phyloP scores from a whole-genome alignment of 2,329 filamentous ascomycete genomes.

The Fusarium sulawesiense region DNA sequence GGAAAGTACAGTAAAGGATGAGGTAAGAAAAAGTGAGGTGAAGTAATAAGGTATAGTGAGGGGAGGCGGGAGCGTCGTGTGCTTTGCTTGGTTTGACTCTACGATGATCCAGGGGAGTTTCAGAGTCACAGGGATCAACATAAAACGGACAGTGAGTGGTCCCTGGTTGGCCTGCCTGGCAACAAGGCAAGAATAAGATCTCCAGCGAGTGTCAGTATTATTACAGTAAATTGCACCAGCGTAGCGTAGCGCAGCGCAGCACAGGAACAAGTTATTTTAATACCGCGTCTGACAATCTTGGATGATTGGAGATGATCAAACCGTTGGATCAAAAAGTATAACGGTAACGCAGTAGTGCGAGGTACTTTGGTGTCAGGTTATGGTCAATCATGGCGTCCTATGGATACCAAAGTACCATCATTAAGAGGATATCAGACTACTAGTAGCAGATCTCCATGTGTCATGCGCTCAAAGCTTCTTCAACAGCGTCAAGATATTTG shows the following conservation, averaged over 20 bases:
- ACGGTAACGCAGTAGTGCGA: slow-evolving; percentile 2
- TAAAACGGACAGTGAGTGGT: slow-evolving; percentile 30
- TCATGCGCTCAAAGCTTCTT: neutral
- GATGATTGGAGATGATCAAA: slow-evolving; percentile 1
- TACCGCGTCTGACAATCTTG: slow-evolving; percentile 15
- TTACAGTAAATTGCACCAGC: neutral
- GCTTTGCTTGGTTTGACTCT: slow-evolving; percentile 9
- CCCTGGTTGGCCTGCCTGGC: slow-evolving; percentile 21
- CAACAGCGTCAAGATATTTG: neutral
- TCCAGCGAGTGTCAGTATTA: slow-evolving; percentile 20
- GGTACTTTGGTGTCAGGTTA: slow-evolving; percentile 19
- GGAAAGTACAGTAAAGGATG: slow-evolving; percentile 17
- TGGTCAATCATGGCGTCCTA: neutral
- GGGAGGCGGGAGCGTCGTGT: slow-evolving; percentile 18
- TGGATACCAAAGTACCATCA: neutral
- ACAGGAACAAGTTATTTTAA: slow-evolving; percentile 9
- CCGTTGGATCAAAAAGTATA: slow-evolving; percentile 9
- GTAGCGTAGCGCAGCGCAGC: neutral
- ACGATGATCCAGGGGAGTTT: slow-evolving; percentile 46
- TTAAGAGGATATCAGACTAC: neutral
- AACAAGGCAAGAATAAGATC: slow-evolving; percentile 18
- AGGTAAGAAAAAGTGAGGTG: slow-evolving; percentile 22
- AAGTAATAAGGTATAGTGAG: slow-evolving; percentile 3
- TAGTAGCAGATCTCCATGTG: neutral
- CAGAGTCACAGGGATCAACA: slow-evolving; percentile 47